Percentiles rank a stretch among this genome's conserved stretches.
These are phyloP conservation scores for Sungouiella thailandica DNA, from an alignment of 805 yeast genomes.

Conservation along the genomic window DNA sequence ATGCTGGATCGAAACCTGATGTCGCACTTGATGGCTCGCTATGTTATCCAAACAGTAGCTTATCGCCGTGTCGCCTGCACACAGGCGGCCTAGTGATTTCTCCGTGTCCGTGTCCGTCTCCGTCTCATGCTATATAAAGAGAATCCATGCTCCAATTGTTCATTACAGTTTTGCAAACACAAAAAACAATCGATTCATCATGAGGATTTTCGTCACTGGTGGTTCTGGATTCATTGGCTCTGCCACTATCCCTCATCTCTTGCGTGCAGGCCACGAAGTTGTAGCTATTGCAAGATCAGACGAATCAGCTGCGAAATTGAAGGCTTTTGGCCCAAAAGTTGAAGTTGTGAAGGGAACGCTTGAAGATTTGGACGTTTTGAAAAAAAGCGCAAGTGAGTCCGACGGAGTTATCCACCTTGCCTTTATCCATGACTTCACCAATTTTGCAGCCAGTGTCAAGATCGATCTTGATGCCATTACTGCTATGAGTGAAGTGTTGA, in stretches of 20 bases:
- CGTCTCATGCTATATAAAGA: no score
- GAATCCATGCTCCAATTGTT: no score
- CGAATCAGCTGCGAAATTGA: constrained; percentile 20
- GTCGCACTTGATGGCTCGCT: no score
- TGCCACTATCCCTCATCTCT: constrained; percentile 14
- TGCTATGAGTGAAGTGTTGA: constrained; percentile 22
- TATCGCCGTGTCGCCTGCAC: no score
- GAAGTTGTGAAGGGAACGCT: constrained; percentile 24
- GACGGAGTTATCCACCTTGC: constrained; percentile 37
- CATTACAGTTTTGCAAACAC: no score
- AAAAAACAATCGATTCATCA: no score
- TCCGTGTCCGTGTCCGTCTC: no score
- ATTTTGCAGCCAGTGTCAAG: constrained; percentile 11
- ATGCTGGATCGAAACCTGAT: no score
- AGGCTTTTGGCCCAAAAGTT: constrained; percentile 17
- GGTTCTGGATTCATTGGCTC: constrained; percentile 32
- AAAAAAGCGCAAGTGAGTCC: constrained; percentile 18
- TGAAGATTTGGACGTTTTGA: constrained; percentile 21
- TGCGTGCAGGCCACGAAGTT: constrained; percentile 20
- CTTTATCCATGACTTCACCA: constrained; percentile 26
- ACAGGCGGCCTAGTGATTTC: no score
- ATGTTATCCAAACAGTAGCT: no score
- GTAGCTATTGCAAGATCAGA: constrained; percentile 28
- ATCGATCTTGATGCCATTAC: constrained; percentile 23
- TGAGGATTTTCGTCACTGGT: not conserved